Conservation (phyloP, 106 monocot species). For the Dioscorea dumetorum region DNA sequence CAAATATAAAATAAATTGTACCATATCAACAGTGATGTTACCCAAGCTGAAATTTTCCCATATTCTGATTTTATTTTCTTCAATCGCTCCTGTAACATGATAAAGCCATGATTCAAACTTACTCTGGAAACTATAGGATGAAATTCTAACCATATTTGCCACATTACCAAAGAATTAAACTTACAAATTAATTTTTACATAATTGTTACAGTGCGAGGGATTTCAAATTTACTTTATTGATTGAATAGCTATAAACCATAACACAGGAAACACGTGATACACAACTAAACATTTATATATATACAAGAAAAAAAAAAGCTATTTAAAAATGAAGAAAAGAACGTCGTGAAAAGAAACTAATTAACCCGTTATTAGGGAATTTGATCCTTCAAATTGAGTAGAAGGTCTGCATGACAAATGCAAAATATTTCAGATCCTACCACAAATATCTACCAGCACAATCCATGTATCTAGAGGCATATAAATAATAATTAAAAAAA, state of each 20-base stretch:
- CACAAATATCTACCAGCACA: not conserved
- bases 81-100: constrained; percentile 66
- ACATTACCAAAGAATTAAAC: not conserved
- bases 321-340: not conserved
- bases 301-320: not conserved
- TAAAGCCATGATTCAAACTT: no score
- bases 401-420: constrained; percentile 59
- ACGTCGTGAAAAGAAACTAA: constrained; percentile 34
- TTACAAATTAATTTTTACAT: not conserved
- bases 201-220: not conserved
- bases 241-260: not conserved
- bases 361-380: constrained; percentile 92
- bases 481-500: not conserved
- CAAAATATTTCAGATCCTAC: not conserved
- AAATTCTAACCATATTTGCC: not conserved
- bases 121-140: not conserved
- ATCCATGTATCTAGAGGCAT: not conserved
- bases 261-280: not conserved
- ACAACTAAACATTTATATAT: not conserved
- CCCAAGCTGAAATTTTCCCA: constrained; percentile 93
- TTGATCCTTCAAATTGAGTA: constrained; percentile 69
- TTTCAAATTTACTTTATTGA: not conserved
- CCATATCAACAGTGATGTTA: constrained; percentile 92
- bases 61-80: constrained; percentile 86
- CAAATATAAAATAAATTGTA: constrained; percentile 11